phyloP scores from a whole-genome alignment of 768 basidiomycete genomes.

The Phlegmacium glaucopus region DNA sequence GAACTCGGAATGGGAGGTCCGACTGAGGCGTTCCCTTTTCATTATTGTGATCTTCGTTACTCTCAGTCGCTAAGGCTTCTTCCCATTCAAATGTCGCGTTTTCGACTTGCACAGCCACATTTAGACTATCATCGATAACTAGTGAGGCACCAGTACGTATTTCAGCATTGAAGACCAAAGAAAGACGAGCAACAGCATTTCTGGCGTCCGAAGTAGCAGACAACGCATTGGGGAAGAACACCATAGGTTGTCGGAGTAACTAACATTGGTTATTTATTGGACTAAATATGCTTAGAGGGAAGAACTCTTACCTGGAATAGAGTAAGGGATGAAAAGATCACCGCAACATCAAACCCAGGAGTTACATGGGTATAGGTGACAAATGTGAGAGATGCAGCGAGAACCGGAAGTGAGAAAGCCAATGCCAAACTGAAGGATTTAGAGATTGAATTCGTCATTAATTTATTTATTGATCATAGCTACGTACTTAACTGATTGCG shows the following conservation, averaged over 20 bases:
- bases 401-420: slow-evolving; percentile 56
- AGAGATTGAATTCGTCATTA: slow-evolving; percentile 13
- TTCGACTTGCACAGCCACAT: slow-evolving; percentile 46
- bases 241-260: slow-evolving; percentile 67
- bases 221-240: slow-evolving; percentile 60
- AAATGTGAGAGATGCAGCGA: slow-evolving; percentile 66
- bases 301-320: slow-evolving; percentile 45
- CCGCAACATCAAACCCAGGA: slow-evolving; percentile 55
- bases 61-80: slow-evolving; percentile 8
- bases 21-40: slow-evolving; percentile 13
- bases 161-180: slow-evolving; percentile 53
- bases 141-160: slow-evolving; percentile 39
- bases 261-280: slow-evolving; percentile 21
- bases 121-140: slow-evolving; percentile 40
- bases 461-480: too few species aligned
- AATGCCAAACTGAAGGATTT: slow-evolving; percentile 39
- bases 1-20: slow-evolving; percentile 45
- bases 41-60: slow-evolving; percentile 8
- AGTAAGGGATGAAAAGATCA: slow-evolving; percentile 65
- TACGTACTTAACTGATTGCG: slow-evolving; percentile 59
- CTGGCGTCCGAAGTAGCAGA: slow-evolving; percentile 63
- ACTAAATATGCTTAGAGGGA: not conserved
- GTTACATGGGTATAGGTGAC: slow-evolving; percentile 59
- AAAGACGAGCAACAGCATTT: slow-evolving; percentile 55
- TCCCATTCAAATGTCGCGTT: slow-evolving; percentile 69